Conservation (phyloP, 345 rosid species). For the Cardamine resedifolia region DNA sequence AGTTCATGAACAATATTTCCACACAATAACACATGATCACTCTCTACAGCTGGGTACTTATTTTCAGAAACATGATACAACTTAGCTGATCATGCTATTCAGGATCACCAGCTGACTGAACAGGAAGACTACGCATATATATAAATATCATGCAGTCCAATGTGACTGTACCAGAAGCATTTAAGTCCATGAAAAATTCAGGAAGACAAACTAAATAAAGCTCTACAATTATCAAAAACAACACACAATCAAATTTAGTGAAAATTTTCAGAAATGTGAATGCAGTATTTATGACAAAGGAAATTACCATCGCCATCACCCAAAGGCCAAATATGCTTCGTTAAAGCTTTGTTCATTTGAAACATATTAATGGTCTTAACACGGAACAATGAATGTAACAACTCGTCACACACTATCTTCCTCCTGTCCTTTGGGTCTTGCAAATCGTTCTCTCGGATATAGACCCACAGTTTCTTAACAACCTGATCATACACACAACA, state of each 20-base stretch:
- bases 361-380: slow-evolving; percentile 82
- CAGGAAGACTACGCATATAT: neutral
- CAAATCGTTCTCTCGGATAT: slow-evolving; percentile 66
- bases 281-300: neutral
- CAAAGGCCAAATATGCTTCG: slow-evolving; percentile 90
- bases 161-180: slow-evolving; percentile 7
- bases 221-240: slow-evolving; percentile 17
- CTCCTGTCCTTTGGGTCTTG: slow-evolving; percentile 76
- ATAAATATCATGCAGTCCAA: neutral
- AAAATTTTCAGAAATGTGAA: neutral
- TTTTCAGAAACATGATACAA: neutral
- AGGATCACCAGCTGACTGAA: neutral
- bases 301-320: slow-evolving; percentile 41
- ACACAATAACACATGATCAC: neutral
- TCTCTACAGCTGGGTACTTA: slow-evolving; percentile 1
- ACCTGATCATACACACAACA: slow-evolving; percentile 47
- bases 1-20: neutral
- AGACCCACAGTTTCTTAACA: slow-evolving; percentile 74
- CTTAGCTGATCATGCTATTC: neutral
- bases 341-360: slow-evolving; percentile 76
- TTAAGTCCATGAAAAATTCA: neutral
- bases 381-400: slow-evolving; percentile 53
- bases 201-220: slow-evolving; percentile 11
- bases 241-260: neutral
- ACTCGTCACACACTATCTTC: slow-evolving; percentile 59